Conservation (phyloP, 495 filamentous ascomycete genomes). For the Filosporella fistucella region DNA sequence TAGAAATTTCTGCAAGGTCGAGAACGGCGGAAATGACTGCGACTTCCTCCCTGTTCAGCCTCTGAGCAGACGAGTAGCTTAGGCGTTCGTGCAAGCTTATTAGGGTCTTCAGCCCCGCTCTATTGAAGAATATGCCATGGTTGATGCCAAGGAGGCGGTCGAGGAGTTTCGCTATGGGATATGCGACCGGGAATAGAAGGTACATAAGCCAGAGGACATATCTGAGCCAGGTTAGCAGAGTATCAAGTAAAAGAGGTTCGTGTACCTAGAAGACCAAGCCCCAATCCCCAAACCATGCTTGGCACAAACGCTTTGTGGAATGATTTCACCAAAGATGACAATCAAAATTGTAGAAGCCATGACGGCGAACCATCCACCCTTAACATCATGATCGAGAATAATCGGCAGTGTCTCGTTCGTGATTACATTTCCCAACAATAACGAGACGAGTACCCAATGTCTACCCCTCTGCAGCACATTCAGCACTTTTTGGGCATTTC, state of each 20-base stretch:
- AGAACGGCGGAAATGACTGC: neutral
- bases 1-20: neutral
- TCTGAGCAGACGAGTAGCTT: neutral
- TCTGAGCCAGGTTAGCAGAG: neutral
- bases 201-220: constrained; percentile 12
- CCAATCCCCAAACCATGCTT: constrained; percentile 10
- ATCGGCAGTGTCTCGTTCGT: constrained; percentile 11
- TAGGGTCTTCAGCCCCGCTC: constrained; percentile 4
- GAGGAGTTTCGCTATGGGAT: constrained; percentile 9
- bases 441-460: constrained; percentile 12
- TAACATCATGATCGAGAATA: constrained; percentile 4
- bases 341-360: constrained; percentile 3
- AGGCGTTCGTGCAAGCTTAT: constrained; percentile 6
- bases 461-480: constrained; percentile 2
- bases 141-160: constrained; percentile 3
- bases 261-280: constrained; percentile 6
- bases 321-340: constrained; percentile 16
- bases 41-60: constrained; percentile 1
- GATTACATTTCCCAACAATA: constrained; percentile 13
- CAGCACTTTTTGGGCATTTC: constrained; percentile 9
- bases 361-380: constrained; percentile 11
- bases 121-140: constrained; percentile 4
- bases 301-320: constrained; percentile 13
- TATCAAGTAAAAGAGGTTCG: neutral
- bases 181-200: constrained; percentile 6